Conservation (phyloP, 768 basidiomycete species). For the Panaeolus cyanescens region DNA sequence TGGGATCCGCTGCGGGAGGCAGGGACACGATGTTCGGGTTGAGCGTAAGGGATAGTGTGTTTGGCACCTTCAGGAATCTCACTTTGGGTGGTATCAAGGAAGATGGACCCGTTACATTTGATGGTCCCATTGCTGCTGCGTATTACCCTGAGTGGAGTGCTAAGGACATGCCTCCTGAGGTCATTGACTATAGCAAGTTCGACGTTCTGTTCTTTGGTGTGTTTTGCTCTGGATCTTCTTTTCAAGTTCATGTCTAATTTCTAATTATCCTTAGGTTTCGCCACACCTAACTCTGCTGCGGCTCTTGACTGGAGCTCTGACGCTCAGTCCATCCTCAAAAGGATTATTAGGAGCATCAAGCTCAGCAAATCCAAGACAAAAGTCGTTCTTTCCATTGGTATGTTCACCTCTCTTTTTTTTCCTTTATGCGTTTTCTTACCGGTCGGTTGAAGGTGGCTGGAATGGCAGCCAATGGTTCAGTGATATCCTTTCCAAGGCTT, state of each 20-base stretch:
- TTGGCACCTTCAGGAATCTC: neutral
- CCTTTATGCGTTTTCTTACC: neutral
- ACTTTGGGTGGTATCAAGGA: neutral
- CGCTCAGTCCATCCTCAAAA: conserved; percentile 49
- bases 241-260: neutral
- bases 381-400: conserved; percentile 67
- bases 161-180: conserved; percentile 50
- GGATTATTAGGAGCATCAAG: conserved; percentile 57
- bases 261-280: conserved; percentile 49
- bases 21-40: neutral
- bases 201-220: conserved; percentile 69
- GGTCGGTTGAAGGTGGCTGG: conserved; percentile 52
- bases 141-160: conserved; percentile 58
- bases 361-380: conserved; percentile 56
- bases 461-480: conserved; percentile 66
- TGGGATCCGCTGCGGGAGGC: neutral
- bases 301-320: conserved; percentile 52
- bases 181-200: conserved; percentile 62
- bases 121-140: conserved; percentile 38
- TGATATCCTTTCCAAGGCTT: conserved; percentile 51
- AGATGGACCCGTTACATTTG: neutral
- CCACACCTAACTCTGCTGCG: conserved; percentile 57
- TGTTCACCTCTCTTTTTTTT: conserved; percentile 28
- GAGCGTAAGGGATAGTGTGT: neutral
- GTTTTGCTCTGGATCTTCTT: conserved; percentile 4